These are phyloP conservation scores for Scenedesmus sp. DNA, from an alignment of 163 green algal species.

Conservation along the genomic window DNA sequence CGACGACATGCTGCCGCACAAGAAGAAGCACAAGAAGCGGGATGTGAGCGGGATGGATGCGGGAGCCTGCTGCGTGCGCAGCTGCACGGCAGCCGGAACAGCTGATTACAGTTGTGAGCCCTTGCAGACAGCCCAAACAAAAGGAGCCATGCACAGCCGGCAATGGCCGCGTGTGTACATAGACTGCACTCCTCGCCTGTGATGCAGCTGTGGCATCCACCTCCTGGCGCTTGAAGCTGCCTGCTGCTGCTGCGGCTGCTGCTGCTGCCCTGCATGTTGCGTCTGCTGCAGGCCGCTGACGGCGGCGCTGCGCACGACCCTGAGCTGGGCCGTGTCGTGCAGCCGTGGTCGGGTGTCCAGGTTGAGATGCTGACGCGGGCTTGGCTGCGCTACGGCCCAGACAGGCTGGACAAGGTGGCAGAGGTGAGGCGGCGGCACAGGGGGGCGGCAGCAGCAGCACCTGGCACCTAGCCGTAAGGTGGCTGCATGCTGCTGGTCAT, in stretches of 20 bases:
- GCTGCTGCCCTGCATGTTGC: background rate
- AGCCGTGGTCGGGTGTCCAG: constrained; percentile 61
- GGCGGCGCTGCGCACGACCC: background rate
- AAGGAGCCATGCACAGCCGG: too few species aligned
- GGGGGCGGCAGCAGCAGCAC: background rate
- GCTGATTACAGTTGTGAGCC: too few species aligned
- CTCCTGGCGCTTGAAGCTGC: background rate
- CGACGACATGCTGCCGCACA: background rate
- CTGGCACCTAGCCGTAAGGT: too few species aligned
- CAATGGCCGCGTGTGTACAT: background rate
- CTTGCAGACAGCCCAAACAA: background rate
- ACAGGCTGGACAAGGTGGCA: constrained; percentile 35
- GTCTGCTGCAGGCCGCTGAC: constrained; percentile 6
- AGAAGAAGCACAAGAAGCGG: background rate
- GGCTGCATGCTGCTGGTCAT: too few species aligned
- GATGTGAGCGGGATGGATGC: constrained; percentile 1
- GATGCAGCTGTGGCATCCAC: background rate
- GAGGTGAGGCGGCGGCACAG: background rate
- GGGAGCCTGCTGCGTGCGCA: background rate
- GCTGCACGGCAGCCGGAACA: background rate
- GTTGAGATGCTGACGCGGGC: constrained; percentile 62
- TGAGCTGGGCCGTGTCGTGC: background rate
- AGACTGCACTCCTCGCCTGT: background rate
- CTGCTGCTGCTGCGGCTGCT: background rate
- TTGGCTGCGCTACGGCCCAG: constrained; percentile 60